phyloP scores from a whole-genome alignment of 129 eudicot genomes.

The Helichrysum umbraculigerum region DNA sequence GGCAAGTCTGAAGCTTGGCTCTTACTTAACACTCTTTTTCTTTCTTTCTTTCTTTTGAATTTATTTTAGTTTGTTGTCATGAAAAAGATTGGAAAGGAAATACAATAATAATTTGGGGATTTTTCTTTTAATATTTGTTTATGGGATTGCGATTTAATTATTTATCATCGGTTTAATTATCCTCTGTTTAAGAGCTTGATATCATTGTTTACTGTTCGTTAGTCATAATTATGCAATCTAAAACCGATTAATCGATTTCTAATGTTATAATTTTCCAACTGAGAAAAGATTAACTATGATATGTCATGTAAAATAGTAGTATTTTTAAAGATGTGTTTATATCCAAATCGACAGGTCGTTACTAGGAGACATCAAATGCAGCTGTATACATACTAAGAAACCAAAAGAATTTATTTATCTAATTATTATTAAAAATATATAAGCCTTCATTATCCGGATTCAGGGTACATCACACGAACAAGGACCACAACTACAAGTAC shows the following conservation, averaged over 20 bases:
- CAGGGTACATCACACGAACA: background rate
- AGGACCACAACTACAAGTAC: background rate
- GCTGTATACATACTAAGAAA: slow-evolving; percentile 33
- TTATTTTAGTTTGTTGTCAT: slow-evolving; percentile 28
- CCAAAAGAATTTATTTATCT: slow-evolving; percentile 5
- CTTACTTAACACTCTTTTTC: slow-evolving; percentile 30
- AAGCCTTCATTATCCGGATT: background rate
- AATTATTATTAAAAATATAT: background rate
- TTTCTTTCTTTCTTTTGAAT: background rate
- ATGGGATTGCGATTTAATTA: background rate
- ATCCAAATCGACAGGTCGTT: slow-evolving; percentile 3
- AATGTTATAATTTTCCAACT: no score
- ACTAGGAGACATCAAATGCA: slow-evolving; percentile 27
- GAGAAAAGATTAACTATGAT: no score
- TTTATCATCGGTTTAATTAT: background rate
- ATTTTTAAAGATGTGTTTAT: background rate
- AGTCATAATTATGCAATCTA: background rate
- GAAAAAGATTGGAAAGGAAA: slow-evolving; percentile 25
- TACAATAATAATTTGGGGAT: slow-evolving; percentile 25
- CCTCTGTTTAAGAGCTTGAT: background rate
- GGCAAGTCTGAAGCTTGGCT: slow-evolving; percentile 53
- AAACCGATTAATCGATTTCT: background rate
- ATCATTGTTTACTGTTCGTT: background rate
- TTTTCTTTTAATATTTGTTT: background rate
- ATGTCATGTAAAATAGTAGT: no score